A percentile compares a stretch with the other conserved stretches of the same genome.
phyloP scores from a whole-genome alignment of 164 flowering plant genomes.

The Chimonanthus praecox region DNA sequence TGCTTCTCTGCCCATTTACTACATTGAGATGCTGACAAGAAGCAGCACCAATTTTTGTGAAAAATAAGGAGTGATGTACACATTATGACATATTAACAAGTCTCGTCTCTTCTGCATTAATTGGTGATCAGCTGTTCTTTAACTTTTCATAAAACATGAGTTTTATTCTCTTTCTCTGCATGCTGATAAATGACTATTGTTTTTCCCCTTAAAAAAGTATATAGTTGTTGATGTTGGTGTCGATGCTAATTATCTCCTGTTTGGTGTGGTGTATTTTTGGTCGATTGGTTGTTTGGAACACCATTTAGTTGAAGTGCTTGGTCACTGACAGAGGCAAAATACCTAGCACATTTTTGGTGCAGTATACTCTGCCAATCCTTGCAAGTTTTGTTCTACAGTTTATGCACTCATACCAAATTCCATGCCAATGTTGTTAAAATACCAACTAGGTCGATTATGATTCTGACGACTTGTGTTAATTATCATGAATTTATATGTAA shows the following conservation, averaged over 20 bases:
- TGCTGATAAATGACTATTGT: not conserved
- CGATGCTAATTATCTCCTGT: not conserved
- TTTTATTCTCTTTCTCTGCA: not conserved
- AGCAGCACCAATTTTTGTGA: not conserved
- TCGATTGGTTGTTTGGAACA: not conserved
- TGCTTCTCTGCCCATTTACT: not conserved
- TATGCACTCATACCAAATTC: not conserved
- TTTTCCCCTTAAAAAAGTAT: not conserved
- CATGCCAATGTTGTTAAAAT: not conserved
- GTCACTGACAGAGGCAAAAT: not conserved
- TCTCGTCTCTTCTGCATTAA: not conserved
- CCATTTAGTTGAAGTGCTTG: not conserved
- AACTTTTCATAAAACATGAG: not conserved
- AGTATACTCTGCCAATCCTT: not conserved
- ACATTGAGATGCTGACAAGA: not conserved
- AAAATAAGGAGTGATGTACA: not conserved
- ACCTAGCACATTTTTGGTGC: not conserved
- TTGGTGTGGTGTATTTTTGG: not conserved
- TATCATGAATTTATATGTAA: slow-evolving; percentile 15
- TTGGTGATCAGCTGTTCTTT: not conserved
- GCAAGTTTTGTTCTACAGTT: not conserved
- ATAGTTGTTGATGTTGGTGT: not conserved
- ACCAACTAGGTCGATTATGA: not conserved
- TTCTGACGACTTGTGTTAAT: not conserved
- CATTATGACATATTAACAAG: no score